phyloP scores from a whole-genome alignment of 768 basidiomycete species.

The Pleurotus ostreatus region DNA sequence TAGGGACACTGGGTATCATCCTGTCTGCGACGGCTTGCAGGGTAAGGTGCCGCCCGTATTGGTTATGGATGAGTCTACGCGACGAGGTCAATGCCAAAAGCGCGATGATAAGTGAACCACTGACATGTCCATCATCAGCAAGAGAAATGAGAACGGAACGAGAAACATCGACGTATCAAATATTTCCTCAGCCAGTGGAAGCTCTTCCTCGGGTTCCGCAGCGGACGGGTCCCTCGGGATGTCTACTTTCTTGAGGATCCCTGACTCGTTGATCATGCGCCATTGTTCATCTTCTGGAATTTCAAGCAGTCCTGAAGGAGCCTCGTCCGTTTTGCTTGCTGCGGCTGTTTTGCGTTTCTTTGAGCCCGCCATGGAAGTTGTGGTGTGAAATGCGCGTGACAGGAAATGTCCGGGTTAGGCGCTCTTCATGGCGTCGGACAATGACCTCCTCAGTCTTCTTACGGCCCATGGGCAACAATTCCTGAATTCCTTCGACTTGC shows the following conservation, averaged over 20 bases:
- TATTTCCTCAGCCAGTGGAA: constrained; percentile 60
- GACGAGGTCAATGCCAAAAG: background rate
- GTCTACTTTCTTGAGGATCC: constrained; percentile 41
- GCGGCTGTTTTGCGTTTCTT: constrained; percentile 5
- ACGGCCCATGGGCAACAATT: constrained; percentile 46
- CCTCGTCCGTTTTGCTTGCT: background rate
- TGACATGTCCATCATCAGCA: constrained; percentile 84
- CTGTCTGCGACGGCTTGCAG: constrained; percentile 46
- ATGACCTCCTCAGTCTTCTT: constrained; percentile 35
- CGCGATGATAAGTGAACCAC: constrained; percentile 21
- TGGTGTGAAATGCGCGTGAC: background rate
- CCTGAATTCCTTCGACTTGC: constrained; percentile 32
- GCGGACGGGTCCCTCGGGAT: constrained; percentile 8
- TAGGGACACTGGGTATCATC: constrained; percentile 66
- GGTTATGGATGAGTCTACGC: constrained; percentile 68
- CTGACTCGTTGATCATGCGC: constrained; percentile 67
- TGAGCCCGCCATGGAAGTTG: background rate
- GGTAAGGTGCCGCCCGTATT: constrained; percentile 64
- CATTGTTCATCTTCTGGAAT: constrained; percentile 76
- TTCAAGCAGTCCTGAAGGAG: constrained; percentile 28
- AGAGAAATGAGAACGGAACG: constrained; percentile 70
- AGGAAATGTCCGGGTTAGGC: constrained; percentile 6
- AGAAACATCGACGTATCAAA: constrained; percentile 62
- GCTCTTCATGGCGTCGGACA: constrained; percentile 21
- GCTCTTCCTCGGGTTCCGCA: constrained; percentile 29